Evolutionary conservation across 2,329 filamentous ascomycete genomes (phyloP).

Genomic region (Monilinia polystroma): DNA sequence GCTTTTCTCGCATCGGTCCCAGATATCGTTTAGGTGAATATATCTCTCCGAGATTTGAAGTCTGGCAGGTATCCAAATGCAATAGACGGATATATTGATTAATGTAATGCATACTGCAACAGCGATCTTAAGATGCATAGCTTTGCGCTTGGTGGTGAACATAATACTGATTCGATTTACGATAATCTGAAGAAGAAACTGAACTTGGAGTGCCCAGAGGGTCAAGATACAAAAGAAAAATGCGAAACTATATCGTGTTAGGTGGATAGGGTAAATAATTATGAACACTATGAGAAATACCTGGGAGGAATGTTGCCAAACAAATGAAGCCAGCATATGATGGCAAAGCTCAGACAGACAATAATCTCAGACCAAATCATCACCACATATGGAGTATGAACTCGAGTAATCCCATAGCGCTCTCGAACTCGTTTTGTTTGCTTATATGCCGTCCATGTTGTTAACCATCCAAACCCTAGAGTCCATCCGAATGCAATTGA

Average conservation of each 20-base stretch:
- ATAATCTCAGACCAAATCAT: conserved; percentile 45
- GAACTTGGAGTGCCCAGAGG: conserved; percentile 41
- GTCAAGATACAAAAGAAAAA: conserved; percentile 27
- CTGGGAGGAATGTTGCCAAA: conserved; percentile 2
- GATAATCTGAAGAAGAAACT: conserved; percentile 55
- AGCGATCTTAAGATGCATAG: conserved; percentile 46
- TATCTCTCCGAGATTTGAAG: conserved; percentile 45
- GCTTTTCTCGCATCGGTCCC: conserved; percentile 54
- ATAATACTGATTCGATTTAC: conserved; percentile 54
- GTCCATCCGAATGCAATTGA: conserved; percentile 44
- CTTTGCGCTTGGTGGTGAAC: conserved; percentile 44
- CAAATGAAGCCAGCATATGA: conserved; percentile 34
- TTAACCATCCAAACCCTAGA: conserved; percentile 42
- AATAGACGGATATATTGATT: conserved; percentile 55
- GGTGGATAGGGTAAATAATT: neutral
- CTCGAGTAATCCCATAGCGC: conserved; percentile 36
- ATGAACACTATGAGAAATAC: neutral
- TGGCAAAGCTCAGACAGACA: conserved; percentile 43
- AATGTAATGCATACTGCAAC: conserved; percentile 43
- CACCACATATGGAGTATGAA: conserved; percentile 38
- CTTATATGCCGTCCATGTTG: conserved; percentile 40
- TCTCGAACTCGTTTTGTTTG: conserved; percentile 42
- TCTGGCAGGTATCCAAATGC: conserved; percentile 54
- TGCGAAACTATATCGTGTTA: conserved; percentile 1
- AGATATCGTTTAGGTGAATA: conserved; percentile 49